A percentile compares a stretch with the other conserved stretches of the same genome.
These are phyloP conservation scores for Macadamia tetraphylla DNA, from an alignment of 164 flowering plant genomes.

Conservation along the genomic window DNA sequence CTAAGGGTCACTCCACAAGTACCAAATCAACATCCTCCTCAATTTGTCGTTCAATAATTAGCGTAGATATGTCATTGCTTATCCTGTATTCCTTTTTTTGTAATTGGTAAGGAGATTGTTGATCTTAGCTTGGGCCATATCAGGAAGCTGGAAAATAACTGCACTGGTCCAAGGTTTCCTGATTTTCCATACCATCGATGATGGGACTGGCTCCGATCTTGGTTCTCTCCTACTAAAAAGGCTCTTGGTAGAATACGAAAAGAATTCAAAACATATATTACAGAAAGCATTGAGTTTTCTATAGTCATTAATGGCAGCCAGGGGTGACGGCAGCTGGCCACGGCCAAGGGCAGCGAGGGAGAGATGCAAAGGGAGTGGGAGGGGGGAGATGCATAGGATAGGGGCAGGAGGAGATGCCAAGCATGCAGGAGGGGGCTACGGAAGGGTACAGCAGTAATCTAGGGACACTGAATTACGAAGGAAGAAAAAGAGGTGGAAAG, in stretches of 20 bases:
- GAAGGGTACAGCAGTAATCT: too few species aligned
- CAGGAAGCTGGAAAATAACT: constrained; percentile 47
- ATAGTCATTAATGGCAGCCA: too few species aligned
- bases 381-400: too few species aligned
- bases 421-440: too few species aligned
- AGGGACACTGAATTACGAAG: too few species aligned
- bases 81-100: background rate
- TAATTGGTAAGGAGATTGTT: constrained; percentile 41
- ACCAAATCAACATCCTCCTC: background rate
- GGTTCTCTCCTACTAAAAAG: constrained; percentile 43
- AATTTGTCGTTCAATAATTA: too few species aligned
- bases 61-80: background rate
- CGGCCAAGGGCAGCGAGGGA: too few species aligned
- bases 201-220: constrained; percentile 50
- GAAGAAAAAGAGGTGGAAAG: too few species aligned
- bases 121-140: constrained; percentile 43
- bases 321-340: too few species aligned
- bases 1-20: constrained; percentile 40
- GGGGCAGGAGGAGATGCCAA: too few species aligned
- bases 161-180: constrained; percentile 53
- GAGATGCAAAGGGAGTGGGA: too few species aligned
- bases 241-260: constrained; percentile 45
- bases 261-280: constrained; percentile 29
- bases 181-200: constrained; percentile 42
- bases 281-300: too few species aligned